Conservation (phyloP, 139 green algal species). For the Tetradesmus obliquus region DNA sequence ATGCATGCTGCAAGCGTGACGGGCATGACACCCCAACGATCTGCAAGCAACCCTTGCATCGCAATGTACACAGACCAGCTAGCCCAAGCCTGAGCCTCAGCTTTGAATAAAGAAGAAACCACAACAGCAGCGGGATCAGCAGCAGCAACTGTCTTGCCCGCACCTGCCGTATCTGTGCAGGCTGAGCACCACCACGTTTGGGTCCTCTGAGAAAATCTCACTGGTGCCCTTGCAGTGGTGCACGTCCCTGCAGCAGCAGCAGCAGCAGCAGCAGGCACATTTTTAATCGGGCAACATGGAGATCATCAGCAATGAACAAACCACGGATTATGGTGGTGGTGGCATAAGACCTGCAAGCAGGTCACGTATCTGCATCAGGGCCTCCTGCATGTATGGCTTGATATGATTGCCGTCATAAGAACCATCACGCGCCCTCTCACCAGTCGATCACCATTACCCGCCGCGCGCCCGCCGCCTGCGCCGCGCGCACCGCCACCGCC, state of each 20-base stretch:
- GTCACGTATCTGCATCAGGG: not conserved
- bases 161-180: slow-evolving; percentile 68
- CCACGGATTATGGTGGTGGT: not conserved
- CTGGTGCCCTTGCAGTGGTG: slow-evolving; percentile 85
- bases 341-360: not conserved
- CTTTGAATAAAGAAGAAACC: not conserved
- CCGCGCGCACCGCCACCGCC: slow-evolving; percentile 64
- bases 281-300: not conserved
- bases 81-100: no score
- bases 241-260: slow-evolving; percentile 62
- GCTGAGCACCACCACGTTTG: slow-evolving; percentile 74
- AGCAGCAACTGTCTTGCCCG: not conserved
- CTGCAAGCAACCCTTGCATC: no score
- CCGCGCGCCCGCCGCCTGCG: slow-evolving; percentile 53
- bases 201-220: slow-evolving; percentile 73
- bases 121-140: no score
- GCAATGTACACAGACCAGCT: no score
- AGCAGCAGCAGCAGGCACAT: not conserved
- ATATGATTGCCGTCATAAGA: not conserved
- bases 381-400: no score
- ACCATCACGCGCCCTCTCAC: slow-evolving; percentile 24
- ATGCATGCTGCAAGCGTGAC: no score
- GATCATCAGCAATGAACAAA: not conserved
- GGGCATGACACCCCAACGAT: no score
- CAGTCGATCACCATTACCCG: slow-evolving; percentile 83